Conservation (phyloP, 2,329 filamentous ascomycete species). For the Xylariales sp. region DNA sequence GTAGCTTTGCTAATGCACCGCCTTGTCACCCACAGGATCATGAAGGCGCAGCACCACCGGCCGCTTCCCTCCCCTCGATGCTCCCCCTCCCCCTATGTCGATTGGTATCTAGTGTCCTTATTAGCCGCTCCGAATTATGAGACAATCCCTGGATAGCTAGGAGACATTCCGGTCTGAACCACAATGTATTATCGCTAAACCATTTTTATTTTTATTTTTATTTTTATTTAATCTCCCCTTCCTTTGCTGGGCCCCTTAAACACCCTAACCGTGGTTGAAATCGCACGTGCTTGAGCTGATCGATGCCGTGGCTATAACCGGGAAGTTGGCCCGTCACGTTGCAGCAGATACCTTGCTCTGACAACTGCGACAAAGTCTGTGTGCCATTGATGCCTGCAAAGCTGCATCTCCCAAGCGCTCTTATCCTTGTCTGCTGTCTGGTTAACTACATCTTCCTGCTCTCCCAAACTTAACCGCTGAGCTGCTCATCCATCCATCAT, state of each 20-base stretch:
- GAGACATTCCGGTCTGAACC: too few species aligned
- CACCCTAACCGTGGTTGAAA: not conserved
- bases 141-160: not conserved
- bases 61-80: not conserved
- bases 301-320: slow-evolving; percentile 4
- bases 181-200: too few species aligned
- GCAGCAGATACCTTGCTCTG: not conserved
- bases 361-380: not conserved
- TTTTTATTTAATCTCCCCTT: not conserved
- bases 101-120: not conserved
- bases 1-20: not conserved
- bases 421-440: slow-evolving; percentile 2
- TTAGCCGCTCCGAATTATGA: not conserved
- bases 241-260: not conserved
- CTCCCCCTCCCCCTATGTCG: not conserved
- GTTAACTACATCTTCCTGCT: not conserved
- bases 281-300: slow-evolving; percentile 3
- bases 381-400: slow-evolving; percentile 5
- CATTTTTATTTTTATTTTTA: not conserved
- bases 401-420: slow-evolving; percentile 1
- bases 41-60: not conserved
- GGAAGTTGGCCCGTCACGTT: slow-evolving; percentile 5
- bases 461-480: not conserved
- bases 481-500: too few species aligned
- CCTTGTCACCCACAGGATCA: not conserved